Evolutionary conservation across 169 alveolate genomes (phyloP).

Genomic region (Cryptosporidium bovis): DNA sequence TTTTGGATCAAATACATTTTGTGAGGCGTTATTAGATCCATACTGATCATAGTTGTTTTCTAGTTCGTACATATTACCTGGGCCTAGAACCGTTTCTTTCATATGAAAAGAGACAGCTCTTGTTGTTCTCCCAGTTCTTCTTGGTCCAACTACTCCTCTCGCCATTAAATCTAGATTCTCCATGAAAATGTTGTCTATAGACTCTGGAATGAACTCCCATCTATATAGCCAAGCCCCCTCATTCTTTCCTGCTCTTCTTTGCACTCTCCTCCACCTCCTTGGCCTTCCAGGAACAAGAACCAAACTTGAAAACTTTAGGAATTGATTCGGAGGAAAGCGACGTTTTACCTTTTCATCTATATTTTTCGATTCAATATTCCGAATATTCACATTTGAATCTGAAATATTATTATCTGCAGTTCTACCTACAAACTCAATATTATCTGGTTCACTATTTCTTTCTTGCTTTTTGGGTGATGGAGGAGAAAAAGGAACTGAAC

Average conservation of each 20-base stretch:
- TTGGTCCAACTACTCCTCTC: constrained; percentile 67
- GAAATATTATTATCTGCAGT: not conserved
- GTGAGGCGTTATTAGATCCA: not conserved
- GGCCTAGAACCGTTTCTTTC: constrained; percentile 33
- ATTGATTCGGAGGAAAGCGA: constrained; percentile 70
- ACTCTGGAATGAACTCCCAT: constrained; percentile 70
- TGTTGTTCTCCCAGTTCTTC: constrained; percentile 73
- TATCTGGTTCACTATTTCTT: not conserved
- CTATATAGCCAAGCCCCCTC: constrained; percentile 71
- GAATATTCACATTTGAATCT: constrained; percentile 8
- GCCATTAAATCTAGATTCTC: constrained; percentile 65
- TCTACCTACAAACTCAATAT: not conserved
- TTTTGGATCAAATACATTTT: not conserved
- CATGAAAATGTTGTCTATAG: constrained; percentile 56
- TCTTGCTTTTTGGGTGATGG: no score
- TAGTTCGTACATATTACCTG: constrained; percentile 28
- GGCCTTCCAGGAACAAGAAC: constrained; percentile 66
- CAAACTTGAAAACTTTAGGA: constrained; percentile 54
- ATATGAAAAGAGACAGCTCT: constrained; percentile 72
- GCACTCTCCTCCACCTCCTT: constrained; percentile 68
- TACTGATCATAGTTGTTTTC: constrained; percentile 48
- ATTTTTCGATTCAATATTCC: not conserved
- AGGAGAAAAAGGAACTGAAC: no score
- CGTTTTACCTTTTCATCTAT: constrained; percentile 25
- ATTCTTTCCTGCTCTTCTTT: constrained; percentile 57